Conservation (phyloP, 2,329 filamentous ascomycete species). For the Chaetomium sp. region DNA sequence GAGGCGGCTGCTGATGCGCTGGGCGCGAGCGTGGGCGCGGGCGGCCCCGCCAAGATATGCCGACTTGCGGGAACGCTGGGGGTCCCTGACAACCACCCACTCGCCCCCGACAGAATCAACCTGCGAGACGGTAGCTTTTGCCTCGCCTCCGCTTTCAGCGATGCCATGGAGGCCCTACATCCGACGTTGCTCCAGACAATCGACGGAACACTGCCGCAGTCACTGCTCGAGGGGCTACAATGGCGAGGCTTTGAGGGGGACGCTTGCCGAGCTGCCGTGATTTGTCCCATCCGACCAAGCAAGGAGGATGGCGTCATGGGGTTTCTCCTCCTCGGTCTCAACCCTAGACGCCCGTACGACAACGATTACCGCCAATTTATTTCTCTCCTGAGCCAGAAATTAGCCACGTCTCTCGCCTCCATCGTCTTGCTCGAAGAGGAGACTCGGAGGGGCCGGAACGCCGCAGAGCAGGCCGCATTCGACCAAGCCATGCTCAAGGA, state of each 20-base stretch:
- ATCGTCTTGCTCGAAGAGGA: conserved; percentile 73
- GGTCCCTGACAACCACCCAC: conserved; percentile 47
- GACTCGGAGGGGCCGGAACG: conserved; percentile 57
- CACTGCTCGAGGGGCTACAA: conserved; percentile 59
- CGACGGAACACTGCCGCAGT: conserved; percentile 58
- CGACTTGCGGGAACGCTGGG: conserved; percentile 50
- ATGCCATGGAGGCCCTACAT: conserved; percentile 43
- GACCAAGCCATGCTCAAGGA: conserved; percentile 68
- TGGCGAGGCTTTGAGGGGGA: conserved; percentile 66
- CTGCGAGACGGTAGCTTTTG: conserved; percentile 44
- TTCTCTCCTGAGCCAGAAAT: conserved; percentile 54
- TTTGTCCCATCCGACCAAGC: conserved; percentile 68
- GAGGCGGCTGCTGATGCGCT: conserved; percentile 34
- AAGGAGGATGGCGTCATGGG: conserved; percentile 68
- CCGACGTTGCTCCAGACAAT: conserved; percentile 47
- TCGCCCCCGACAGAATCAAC: conserved; percentile 45
- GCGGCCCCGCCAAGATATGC: conserved; percentile 43
- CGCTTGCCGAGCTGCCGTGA: conserved; percentile 64
- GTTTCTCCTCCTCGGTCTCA: conserved; percentile 69
- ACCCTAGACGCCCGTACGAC: conserved; percentile 71
- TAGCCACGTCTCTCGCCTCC: conserved; percentile 69
- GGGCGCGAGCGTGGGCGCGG: conserved; percentile 17
- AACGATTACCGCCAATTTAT: conserved; percentile 72
- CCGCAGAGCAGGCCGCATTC: conserved; percentile 66
- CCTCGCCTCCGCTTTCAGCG: conserved; percentile 45